Evolutionary conservation across 169 alveolate genomes (phyloP).

Genomic region (Plasmodium malariae): DNA sequence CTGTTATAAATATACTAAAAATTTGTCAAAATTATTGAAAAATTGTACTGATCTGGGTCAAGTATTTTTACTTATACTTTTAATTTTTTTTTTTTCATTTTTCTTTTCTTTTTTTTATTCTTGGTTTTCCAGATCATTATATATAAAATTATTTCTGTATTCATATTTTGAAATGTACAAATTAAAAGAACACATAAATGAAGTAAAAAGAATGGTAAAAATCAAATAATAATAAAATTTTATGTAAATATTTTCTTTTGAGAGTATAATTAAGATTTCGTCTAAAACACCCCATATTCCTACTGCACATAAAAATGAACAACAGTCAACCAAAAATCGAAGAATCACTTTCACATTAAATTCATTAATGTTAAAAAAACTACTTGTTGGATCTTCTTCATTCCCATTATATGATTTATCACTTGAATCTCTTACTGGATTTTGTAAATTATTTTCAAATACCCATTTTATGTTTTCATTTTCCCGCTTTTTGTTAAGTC

Average conservation of each 20-base stretch:
- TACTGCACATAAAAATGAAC: constrained; percentile 70
- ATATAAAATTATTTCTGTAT: constrained; percentile 7
- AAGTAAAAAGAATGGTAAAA: constrained; percentile 28
- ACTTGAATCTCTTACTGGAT: not conserved
- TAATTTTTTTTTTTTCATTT: constrained; percentile 12
- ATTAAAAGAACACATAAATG: constrained; percentile 42
- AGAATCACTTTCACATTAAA: not conserved
- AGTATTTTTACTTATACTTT: too few relatives aligned
- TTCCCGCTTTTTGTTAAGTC: not conserved
- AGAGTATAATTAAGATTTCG: constrained; percentile 31
- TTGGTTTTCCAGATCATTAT: constrained; percentile 19
- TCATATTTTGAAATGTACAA: constrained; percentile 16
- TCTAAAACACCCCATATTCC: constrained; percentile 74
- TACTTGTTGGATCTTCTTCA: not conserved
- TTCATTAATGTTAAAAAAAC: constrained; percentile 5
- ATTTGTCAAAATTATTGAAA: not conserved
- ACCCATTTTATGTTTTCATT: constrained; percentile 2
- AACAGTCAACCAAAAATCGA: constrained; percentile 62
- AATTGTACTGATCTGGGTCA: not conserved
- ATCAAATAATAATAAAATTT: constrained; percentile 47
- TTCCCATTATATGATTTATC: not conserved
- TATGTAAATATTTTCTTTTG: constrained; percentile 22
- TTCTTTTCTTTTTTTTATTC: not conserved
- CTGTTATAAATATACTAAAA: not conserved
- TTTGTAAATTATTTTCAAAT: constrained; percentile 2